phyloP scores from a whole-genome alignment of 805 yeast species.

The Barnettozyma californica region DNA sequence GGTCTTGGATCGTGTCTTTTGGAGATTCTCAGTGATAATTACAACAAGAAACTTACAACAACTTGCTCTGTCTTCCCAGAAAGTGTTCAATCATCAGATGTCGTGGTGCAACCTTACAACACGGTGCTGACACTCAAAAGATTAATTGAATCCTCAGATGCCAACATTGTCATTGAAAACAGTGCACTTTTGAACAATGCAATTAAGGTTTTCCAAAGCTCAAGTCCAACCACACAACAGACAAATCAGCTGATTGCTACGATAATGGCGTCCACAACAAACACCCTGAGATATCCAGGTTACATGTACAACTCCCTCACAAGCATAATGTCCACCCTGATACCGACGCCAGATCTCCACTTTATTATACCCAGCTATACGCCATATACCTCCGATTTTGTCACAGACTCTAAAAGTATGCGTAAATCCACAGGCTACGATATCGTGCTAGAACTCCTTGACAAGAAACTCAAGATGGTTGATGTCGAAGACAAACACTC shows the following conservation, averaged over 20 bases:
- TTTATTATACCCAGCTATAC: slow-evolving; percentile 68
- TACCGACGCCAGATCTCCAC: slow-evolving; percentile 83
- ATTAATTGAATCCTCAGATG: slow-evolving; percentile 79
- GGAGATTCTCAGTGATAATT: slow-evolving; percentile 75
- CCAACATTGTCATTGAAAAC: slow-evolving; percentile 86
- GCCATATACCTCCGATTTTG: slow-evolving; percentile 70
- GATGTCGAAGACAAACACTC: slow-evolving; percentile 38
- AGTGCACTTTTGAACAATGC: slow-evolving; percentile 76
- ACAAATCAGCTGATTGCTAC: slow-evolving; percentile 83
- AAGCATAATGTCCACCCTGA: slow-evolving; percentile 71
- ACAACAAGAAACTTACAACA: slow-evolving; percentile 73
- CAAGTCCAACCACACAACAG: slow-evolving; percentile 56
- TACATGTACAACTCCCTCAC: slow-evolving; percentile 85
- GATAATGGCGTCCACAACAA: slow-evolving; percentile 78
- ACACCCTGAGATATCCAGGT: slow-evolving; percentile 86
- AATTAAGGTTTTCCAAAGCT: slow-evolving; percentile 48
- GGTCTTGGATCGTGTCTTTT: slow-evolving; percentile 85
- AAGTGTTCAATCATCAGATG: slow-evolving; percentile 78
- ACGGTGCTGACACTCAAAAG: slow-evolving; percentile 77
- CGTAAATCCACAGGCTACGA: slow-evolving; percentile 79
- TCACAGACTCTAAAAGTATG: slow-evolving; percentile 51
- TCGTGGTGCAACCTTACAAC: slow-evolving; percentile 97
- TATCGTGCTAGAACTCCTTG: slow-evolving; percentile 74
- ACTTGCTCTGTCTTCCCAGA: slow-evolving; percentile 86
- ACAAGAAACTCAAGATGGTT: slow-evolving; percentile 74